Conservation (phyloP, 768 basidiomycete genomes). For the Lentinula guzmanii region DNA sequence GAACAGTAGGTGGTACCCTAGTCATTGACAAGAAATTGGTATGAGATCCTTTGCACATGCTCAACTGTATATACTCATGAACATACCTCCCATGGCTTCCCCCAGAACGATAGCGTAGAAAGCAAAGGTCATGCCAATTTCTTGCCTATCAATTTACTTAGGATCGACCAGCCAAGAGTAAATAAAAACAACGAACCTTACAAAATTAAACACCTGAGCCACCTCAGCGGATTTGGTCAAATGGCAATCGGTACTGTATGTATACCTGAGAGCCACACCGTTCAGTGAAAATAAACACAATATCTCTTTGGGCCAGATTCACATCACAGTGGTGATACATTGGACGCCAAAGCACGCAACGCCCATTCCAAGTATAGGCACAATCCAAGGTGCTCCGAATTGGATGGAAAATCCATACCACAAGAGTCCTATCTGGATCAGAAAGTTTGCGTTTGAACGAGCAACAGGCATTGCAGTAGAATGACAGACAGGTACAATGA, state of each 20-base stretch:
- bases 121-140: slow-evolving; percentile 5
- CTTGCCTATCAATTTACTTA: not conserved
- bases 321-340: slow-evolving; percentile 5
- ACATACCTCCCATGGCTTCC: not conserved
- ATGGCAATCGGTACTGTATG: slow-evolving; percentile 2
- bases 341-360: slow-evolving; percentile 2
- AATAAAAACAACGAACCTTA: not conserved
- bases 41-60: not conserved
- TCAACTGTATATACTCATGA: not conserved
- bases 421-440: not conserved
- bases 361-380: slow-evolving; percentile 3
- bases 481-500: slow-evolving; percentile 1
- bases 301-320: not conserved
- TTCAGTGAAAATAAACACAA: not conserved
- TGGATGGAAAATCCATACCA: slow-evolving; percentile 4
- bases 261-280: not conserved
- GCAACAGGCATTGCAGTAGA: not conserved
- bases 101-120: slow-evolving; percentile 4
- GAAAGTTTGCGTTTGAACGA: not conserved
- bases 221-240: slow-evolving; percentile 1
- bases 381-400: slow-evolving; percentile 3
- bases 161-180: not conserved
- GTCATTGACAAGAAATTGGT: not conserved
- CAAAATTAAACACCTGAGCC: slow-evolving; percentile 3
- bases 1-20: not conserved